phyloP scores from a whole-genome alignment of 192 early-diverging fungal genomes.

The Tieghemiomyces parasiticus region DNA sequence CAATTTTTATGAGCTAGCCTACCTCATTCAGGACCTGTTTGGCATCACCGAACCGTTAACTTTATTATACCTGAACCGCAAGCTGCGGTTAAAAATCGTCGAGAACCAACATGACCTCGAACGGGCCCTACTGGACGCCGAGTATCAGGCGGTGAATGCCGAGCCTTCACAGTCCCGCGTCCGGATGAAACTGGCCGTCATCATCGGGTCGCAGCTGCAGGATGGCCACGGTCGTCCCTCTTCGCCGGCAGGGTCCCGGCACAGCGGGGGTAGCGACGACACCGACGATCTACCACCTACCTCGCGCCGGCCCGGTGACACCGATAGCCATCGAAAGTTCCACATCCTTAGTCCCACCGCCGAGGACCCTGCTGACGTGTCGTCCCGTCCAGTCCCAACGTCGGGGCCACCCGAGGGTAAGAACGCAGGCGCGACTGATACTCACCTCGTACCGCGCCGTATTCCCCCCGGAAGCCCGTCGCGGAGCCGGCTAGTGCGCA shows the following conservation, averaged over 20 bases:
- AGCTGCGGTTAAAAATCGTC: not conserved
- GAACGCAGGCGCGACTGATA: too few relatives aligned
- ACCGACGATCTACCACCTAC: too few relatives aligned
- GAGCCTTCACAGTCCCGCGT: not conserved
- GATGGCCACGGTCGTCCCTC: not conserved
- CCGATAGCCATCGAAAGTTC: not conserved
- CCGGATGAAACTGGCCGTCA: slow-evolving; percentile 7
- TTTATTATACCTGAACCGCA: slow-evolving; percentile 8
- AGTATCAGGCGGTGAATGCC: too few relatives aligned
- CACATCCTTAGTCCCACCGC: not conserved
- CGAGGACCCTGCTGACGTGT: not conserved
- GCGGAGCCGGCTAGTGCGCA: too few relatives aligned
- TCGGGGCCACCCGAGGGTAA: too few relatives aligned
- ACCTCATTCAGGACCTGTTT: slow-evolving; percentile 9
- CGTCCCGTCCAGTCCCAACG: not conserved
- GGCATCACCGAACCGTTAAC: slow-evolving; percentile 10
- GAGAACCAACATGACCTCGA: slow-evolving; percentile 6
- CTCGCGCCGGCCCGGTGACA: not conserved
- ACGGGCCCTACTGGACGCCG: not conserved
- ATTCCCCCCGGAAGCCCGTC: too few relatives aligned
- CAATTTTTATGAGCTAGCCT: slow-evolving; percentile 9
- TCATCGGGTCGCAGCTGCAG: not conserved
- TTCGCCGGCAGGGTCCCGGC: not conserved
- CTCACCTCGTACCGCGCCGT: too few relatives aligned
- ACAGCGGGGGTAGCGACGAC: not conserved